phyloP scores from a whole-genome alignment of 2,329 filamentous ascomycete species.

The Pestalotiopsis fici region DNA sequence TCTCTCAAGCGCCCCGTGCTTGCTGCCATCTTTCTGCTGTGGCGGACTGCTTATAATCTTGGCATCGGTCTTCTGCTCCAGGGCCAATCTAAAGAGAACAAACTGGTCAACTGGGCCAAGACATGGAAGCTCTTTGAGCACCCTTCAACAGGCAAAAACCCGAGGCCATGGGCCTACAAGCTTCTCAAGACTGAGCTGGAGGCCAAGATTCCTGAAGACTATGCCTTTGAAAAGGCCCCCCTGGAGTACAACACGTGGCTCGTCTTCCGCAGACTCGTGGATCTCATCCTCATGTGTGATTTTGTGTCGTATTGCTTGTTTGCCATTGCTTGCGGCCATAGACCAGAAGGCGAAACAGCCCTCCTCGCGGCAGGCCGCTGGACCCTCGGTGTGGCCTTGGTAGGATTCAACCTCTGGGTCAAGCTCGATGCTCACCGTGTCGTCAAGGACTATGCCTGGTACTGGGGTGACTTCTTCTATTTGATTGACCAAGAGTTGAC shows the following conservation, averaged over 20 bases:
- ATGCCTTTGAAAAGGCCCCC: constrained; percentile 88
- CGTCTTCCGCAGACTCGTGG: constrained; percentile 90
- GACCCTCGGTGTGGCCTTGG: constrained; percentile 73
- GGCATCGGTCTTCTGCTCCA: constrained; percentile 90
- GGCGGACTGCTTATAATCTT: constrained; percentile 89
- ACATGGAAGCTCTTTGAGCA: constrained; percentile 85
- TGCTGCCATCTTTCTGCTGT: constrained; percentile 84
- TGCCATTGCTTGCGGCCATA: constrained; percentile 81
- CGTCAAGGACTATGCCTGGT: constrained; percentile 99
- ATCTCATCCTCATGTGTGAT: constrained; percentile 98
- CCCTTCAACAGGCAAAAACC: constrained; percentile 78
- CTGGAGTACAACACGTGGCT: constrained; percentile 99
- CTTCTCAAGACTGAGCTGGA: constrained; percentile 89
- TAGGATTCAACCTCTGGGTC: constrained; percentile 97
- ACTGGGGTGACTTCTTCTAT: constrained; percentile 99
- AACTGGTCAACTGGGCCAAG: constrained; percentile 84
- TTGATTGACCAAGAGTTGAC: constrained; percentile 96
- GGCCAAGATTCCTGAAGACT: constrained; percentile 91
- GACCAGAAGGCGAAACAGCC: constrained; percentile 70
- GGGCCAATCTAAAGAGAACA: constrained; percentile 86
- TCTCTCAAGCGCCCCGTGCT: constrained; percentile 74
- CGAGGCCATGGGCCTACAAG: constrained; percentile 78
- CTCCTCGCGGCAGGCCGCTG: constrained; percentile 74
- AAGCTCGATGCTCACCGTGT: constrained; percentile 97
- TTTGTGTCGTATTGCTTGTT: constrained; percentile 97